These are phyloP conservation scores for Magnusiomyces suaveolens DNA, from an alignment of 1,139 yeast genomes.

Conservation along the genomic window DNA sequence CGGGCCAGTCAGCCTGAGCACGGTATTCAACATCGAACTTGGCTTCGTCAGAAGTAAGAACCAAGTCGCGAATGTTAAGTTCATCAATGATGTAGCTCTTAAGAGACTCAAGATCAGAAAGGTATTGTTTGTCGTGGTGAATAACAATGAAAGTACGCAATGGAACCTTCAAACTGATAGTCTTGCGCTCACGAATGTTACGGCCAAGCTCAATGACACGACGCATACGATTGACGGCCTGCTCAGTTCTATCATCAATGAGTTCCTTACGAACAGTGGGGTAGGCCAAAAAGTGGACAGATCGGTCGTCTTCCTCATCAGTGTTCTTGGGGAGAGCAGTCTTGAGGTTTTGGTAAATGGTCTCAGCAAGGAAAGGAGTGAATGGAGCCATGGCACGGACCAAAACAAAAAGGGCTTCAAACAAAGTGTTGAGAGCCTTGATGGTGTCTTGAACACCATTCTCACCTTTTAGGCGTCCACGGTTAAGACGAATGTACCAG, in stretches of 20 bases:
- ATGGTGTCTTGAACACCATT: slow-evolving; percentile 75
- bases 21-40: slow-evolving; percentile 85
- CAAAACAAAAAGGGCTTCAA: slow-evolving; percentile 80
- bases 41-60: slow-evolving; percentile 84
- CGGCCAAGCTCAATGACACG: slow-evolving; percentile 94
- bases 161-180: slow-evolving; percentile 90
- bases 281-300: slow-evolving; percentile 86
- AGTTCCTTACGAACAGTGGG: slow-evolving; percentile 80
- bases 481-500: slow-evolving; percentile 98
- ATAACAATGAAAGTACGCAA: slow-evolving; percentile 78
- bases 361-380: slow-evolving; percentile 91
- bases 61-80: slow-evolving; percentile 78
- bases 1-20: slow-evolving; percentile 98
- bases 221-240: slow-evolving; percentile 91
- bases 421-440: slow-evolving; percentile 79
- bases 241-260: slow-evolving; percentile 60
- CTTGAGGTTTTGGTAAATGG: slow-evolving; percentile 69
- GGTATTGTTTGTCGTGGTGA: slow-evolving; percentile 65
- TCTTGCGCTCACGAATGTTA: slow-evolving; percentile 90
- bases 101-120: slow-evolving; percentile 69
- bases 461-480: slow-evolving; percentile 95
- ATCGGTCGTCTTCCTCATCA: slow-evolving; percentile 52
- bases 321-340: slow-evolving; percentile 45
- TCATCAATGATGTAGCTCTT: slow-evolving; percentile 78
- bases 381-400: slow-evolving; percentile 98